A percentile compares a stretch with the other conserved stretches of the same genome.
phyloP scores from a whole-genome alignment of 2,329 filamentous ascomycete species.

The Dendrostoma leiphaemia region DNA sequence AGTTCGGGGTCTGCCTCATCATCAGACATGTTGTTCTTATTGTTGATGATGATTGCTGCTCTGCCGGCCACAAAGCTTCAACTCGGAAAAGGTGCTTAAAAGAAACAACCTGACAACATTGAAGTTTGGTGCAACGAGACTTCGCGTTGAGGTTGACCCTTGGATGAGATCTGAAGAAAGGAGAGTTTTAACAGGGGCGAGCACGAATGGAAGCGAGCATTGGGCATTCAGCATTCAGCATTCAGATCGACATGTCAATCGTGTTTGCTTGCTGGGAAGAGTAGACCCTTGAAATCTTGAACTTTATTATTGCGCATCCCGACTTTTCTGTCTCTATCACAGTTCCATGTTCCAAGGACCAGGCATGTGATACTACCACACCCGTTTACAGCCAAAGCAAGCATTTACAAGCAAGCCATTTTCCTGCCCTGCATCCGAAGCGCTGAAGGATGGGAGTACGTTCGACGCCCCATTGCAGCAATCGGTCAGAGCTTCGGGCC shows the following conservation, averaged over 20 bases:
- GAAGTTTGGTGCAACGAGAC: not conserved
- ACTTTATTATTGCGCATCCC: not conserved
- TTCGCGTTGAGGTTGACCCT: slow-evolving; percentile 2
- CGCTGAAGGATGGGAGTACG: not conserved
- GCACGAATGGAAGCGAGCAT: not conserved
- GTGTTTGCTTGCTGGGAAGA: not conserved
- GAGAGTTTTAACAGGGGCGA: not conserved
- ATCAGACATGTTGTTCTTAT: slow-evolving; percentile 66
- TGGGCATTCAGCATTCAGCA: not conserved
- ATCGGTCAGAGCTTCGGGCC: not conserved
- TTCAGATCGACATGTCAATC: not conserved
- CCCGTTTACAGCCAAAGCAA: too few species aligned
- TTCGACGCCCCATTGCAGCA: too few species aligned
- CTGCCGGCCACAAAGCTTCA: too few species aligned
- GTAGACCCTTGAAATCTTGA: not conserved
- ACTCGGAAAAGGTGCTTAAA: not conserved
- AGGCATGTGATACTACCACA: not conserved
- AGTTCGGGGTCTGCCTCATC: slow-evolving; percentile 89
- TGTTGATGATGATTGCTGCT: too few species aligned
- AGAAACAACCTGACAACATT: not conserved
- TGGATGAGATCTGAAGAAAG: not conserved
- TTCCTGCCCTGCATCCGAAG: not conserved
- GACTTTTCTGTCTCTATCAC: not conserved
- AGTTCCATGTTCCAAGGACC: not conserved
- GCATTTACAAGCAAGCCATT: not conserved